Conservation (phyloP, 139 green algal genomes). For the Coccomyxa sp. region DNA sequence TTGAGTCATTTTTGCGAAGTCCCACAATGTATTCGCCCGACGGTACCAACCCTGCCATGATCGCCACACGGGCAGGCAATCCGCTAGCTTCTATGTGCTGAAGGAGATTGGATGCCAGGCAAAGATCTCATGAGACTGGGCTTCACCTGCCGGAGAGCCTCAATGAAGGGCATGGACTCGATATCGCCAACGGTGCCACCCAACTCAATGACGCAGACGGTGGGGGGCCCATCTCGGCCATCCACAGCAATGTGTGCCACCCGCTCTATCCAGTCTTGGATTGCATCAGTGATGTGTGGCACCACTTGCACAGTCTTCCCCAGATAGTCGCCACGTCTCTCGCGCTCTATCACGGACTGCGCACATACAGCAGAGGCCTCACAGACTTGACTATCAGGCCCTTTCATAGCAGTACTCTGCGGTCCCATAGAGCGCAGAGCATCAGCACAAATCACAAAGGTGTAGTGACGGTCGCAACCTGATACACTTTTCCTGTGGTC, state of each 20-base stretch:
- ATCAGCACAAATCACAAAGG: not conserved
- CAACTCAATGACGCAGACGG: conserved; percentile 99
- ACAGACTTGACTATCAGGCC: not conserved
- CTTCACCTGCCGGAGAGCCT: conserved; percentile 70
- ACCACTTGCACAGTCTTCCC: conserved; percentile 99
- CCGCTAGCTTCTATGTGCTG: not conserved
- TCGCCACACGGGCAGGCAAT: not conserved
- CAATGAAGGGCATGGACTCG: conserved; percentile 97
- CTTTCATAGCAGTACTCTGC: not conserved
- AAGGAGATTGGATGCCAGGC: not conserved
- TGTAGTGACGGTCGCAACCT: conserved; percentile 42
- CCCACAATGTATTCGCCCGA: not conserved
- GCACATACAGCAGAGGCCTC: not conserved
- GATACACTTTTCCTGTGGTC: conserved; percentile 97
- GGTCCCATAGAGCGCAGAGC: not conserved
- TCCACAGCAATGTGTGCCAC: conserved; percentile 91
- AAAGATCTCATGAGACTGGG: too few species aligned
- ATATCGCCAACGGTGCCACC: conserved; percentile 96
- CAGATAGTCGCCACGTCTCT: conserved; percentile 94
- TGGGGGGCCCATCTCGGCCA: conserved; percentile 63
- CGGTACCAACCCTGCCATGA: too few species aligned
- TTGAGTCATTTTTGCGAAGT: not conserved
- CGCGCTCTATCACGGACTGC: conserved; percentile 88
- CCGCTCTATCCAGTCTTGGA: conserved; percentile 98
- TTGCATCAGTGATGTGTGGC: conserved; percentile 96